Evolutionary conservation across 129 eudicot species (phyloP).

Genomic region (Artemisia annua): DNA sequence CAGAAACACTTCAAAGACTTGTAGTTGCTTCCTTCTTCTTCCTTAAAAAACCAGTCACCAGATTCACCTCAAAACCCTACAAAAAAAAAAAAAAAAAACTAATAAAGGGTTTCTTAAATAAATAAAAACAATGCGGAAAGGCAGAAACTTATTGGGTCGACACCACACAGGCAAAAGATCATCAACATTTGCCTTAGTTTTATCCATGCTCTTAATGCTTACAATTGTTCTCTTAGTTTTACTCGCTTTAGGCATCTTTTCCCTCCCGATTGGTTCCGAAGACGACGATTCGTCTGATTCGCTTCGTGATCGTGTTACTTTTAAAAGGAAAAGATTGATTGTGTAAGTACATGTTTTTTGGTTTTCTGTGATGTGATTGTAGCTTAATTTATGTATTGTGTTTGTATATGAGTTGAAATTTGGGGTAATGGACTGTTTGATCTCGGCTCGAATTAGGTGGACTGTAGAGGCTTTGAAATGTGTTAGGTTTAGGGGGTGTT

Average conservation of each 20-base stretch:
- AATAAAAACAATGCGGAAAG: slow-evolving; percentile 50
- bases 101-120: no score
- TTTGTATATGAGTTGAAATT: no score
- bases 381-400: background rate
- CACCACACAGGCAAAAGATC: slow-evolving; percentile 80
- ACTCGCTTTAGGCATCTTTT: slow-evolving; percentile 82
- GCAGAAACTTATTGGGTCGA: slow-evolving; percentile 39
- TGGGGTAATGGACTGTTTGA: background rate
- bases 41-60: no score
- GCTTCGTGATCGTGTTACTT: slow-evolving; percentile 46
- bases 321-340: slow-evolving; percentile 53
- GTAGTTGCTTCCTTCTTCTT: no score
- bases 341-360: slow-evolving; percentile 31
- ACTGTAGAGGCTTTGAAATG: no score
- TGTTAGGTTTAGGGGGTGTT: no score
- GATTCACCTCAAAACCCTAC: no score
- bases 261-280: slow-evolving; percentile 62
- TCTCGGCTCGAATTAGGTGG: no score
- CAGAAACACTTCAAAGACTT: no score
- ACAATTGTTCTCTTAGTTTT: slow-evolving; percentile 75
- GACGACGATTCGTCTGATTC: slow-evolving; percentile 30
- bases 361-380: background rate
- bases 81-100: no score
- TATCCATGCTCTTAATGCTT: slow-evolving; percentile 79
- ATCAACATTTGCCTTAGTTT: slow-evolving; percentile 71